Conservation (phyloP, 2,329 filamentous ascomycete species). For the Diaporthe batatas region DNA sequence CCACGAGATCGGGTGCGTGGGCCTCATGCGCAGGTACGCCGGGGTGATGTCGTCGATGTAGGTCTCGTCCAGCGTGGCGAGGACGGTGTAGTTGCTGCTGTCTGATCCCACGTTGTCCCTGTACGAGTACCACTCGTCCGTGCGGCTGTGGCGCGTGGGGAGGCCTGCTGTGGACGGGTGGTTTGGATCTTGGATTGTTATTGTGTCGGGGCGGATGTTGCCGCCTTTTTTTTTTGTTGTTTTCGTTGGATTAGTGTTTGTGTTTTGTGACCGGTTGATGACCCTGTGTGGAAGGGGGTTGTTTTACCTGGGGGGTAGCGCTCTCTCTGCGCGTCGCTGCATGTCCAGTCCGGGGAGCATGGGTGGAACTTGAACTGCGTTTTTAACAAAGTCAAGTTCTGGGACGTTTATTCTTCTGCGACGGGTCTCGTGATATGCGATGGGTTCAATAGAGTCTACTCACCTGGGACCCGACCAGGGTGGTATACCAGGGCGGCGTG, state of each 20-base stretch:
- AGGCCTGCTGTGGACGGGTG: not conserved
- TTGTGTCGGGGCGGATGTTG: conserved; percentile 1
- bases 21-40: conserved; percentile 10
- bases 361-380: conserved; percentile 18
- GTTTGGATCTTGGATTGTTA: not conserved
- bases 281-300: no score
- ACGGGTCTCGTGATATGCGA: not conserved
- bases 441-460: no score
- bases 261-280: no score
- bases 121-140: conserved; percentile 26
- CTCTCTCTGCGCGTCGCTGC: conserved; percentile 4
- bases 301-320: not conserved
- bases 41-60: conserved; percentile 20
- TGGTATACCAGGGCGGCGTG: conserved; percentile 12
- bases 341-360: conserved; percentile 12
- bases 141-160: not conserved
- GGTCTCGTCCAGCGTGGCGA: conserved; percentile 11
- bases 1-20: conserved; percentile 20
- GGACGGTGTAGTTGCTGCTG: conserved; percentile 16
- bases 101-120: conserved; percentile 1
- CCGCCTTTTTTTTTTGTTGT: not conserved
- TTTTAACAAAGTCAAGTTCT: not conserved
- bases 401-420: no score
- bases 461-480: conserved; percentile 11
- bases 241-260: no score